phyloP scores from a whole-genome alignment of 2,329 filamentous ascomycete species.

The Rhynchosporium agropyri region DNA sequence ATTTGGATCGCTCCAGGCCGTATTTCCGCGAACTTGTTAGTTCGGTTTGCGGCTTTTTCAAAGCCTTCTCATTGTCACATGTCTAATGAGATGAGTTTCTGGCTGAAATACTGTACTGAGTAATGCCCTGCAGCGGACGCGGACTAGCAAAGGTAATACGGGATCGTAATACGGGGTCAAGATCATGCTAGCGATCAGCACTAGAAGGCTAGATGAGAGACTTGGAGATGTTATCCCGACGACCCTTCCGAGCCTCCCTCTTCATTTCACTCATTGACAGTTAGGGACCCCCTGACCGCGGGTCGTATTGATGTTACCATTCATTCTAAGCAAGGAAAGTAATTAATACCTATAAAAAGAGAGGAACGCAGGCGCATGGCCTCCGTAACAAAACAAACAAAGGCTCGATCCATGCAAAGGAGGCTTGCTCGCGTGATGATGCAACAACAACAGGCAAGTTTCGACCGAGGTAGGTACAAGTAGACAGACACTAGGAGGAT shows the following conservation, averaged over 20 bases:
- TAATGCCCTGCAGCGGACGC: too few relatives aligned
- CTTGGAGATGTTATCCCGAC: not conserved
- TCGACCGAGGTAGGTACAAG: too few relatives aligned
- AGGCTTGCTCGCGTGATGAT: not conserved
- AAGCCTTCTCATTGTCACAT: not conserved
- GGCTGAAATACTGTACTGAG: not conserved
- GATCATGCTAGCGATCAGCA: not conserved
- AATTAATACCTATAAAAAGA: too few relatives aligned
- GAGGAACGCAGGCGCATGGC: too few relatives aligned
- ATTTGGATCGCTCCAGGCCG: not conserved
- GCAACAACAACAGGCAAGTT: too few relatives aligned
- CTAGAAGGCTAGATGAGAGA: not conserved
- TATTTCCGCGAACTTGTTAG: too few relatives aligned
- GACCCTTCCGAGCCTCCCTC: not conserved
- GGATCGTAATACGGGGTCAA: not conserved
- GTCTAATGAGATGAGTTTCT: not conserved
- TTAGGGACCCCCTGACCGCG: not conserved
- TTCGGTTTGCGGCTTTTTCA: slow-evolving; percentile 1
- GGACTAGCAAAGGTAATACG: too few relatives aligned
- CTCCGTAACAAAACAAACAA: not conserved
- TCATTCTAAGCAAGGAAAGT: too few relatives aligned
- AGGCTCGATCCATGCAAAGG: not conserved
- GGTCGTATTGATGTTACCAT: not conserved
- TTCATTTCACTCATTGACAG: not conserved
- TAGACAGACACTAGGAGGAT: too few relatives aligned